A percentile compares a stretch with the other conserved stretches of the same genome.
Conservation (phyloP, 257 asterid genomes). For the Linderniella brevidens region DNA sequence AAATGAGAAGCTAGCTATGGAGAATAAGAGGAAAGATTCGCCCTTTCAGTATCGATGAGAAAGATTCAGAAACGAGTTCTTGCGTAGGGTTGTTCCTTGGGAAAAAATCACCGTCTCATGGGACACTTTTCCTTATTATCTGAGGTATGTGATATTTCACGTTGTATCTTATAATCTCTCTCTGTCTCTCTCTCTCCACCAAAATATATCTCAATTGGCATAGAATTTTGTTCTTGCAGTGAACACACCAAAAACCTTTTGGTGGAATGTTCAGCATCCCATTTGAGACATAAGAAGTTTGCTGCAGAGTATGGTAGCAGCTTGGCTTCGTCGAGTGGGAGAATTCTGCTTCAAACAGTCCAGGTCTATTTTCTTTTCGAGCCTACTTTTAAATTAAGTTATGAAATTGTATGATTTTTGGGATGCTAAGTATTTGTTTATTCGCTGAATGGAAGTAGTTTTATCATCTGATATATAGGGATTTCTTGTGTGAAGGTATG, state of each 20-base stretch:
- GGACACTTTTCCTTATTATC: conserved; percentile 88
- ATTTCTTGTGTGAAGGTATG: conserved; percentile 36
- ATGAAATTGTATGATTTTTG: conserved; percentile 8
- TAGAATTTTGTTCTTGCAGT: conserved; percentile 33
- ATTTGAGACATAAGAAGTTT: conserved; percentile 59
- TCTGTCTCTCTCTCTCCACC: conserved; percentile 7
- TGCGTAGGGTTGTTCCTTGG: conserved; percentile 87
- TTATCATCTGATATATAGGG: not conserved
- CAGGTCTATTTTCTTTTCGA: conserved; percentile 33
- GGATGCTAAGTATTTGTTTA: not conserved
- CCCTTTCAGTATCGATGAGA: conserved; percentile 60
- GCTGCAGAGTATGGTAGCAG: conserved; percentile 55
- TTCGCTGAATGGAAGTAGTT: not conserved
- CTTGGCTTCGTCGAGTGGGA: conserved; percentile 74
- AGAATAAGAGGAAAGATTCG: conserved; percentile 76
- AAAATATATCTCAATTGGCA: conserved; percentile 25
- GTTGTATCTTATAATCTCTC: conserved; percentile 10
- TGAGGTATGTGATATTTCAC: conserved; percentile 35
- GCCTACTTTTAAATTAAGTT: not conserved
- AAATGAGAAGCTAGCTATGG: conserved; percentile 65
- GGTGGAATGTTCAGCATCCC: conserved; percentile 84
- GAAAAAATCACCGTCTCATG: conserved; percentile 77
- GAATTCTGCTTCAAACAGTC: conserved; percentile 72
- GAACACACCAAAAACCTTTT: conserved; percentile 56
- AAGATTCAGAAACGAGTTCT: conserved; percentile 63